Percentiles rank a stretch among this genome's conserved stretches.
phyloP scores from a whole-genome alignment of 2,329 filamentous ascomycete species.

The Leptodontidium sp. region DNA sequence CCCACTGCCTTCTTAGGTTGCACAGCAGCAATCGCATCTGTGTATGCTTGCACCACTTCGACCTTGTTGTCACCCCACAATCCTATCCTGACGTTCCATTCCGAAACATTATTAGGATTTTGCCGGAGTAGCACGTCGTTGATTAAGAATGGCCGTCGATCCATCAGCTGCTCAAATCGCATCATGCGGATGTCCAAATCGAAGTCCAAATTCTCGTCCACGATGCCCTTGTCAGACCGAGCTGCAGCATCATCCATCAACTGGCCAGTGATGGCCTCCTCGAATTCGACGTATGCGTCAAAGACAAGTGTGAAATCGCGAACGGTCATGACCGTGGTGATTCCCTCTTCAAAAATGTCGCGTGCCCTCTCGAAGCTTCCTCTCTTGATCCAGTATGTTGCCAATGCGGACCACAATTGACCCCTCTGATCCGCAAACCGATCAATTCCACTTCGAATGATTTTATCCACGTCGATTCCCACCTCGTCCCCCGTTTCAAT shows the following conservation, averaged over 20 bases:
- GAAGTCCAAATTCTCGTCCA: slow-evolving; percentile 87
- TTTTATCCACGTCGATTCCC: slow-evolving; percentile 89
- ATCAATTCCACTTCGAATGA: slow-evolving; percentile 89
- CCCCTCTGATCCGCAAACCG: slow-evolving; percentile 94
- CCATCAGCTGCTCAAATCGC: slow-evolving; percentile 98
- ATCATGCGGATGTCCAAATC: slow-evolving; percentile 97
- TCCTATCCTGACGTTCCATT: slow-evolving; percentile 97
- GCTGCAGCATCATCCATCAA: slow-evolving; percentile 87
- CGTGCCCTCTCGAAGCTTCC: slow-evolving; percentile 92
- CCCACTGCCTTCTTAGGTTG: slow-evolving; percentile 94
- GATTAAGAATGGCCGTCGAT: slow-evolving; percentile 91
- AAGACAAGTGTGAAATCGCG: slow-evolving; percentile 97
- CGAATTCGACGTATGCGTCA: slow-evolving; percentile 95
- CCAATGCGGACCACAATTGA: slow-evolving; percentile 92
- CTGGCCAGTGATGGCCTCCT: slow-evolving; percentile 91
- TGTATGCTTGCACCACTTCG: slow-evolving; percentile 94
- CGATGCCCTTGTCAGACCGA: slow-evolving; percentile 78
- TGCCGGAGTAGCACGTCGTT: slow-evolving; percentile 96
- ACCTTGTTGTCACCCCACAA: slow-evolving; percentile 93
- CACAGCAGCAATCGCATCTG: slow-evolving; percentile 90
- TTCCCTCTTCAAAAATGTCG: slow-evolving; percentile 94
- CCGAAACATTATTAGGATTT: slow-evolving; percentile 93
- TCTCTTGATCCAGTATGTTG: slow-evolving; percentile 94
- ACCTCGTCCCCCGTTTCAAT: slow-evolving; percentile 82
- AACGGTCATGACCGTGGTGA: slow-evolving; percentile 98